These are phyloP conservation scores for Physcia stellaris DNA, from an alignment of 495 filamentous ascomycete genomes.

Conservation along the genomic window DNA sequence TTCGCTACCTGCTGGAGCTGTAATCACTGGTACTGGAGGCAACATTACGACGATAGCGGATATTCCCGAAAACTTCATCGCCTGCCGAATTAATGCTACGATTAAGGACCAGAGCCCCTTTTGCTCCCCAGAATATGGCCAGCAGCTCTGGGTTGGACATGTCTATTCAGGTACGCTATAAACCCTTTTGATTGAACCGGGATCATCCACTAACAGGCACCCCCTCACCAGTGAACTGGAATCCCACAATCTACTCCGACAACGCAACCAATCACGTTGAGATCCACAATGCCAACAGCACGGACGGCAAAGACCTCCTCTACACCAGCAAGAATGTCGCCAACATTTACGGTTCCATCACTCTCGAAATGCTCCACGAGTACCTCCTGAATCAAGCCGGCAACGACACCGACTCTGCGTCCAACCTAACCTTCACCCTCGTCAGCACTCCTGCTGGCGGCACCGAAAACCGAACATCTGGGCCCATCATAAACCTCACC, in stretches of 20 bases:
- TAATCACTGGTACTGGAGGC: no score
- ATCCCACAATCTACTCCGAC: slow-evolving; percentile 6
- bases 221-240: slow-evolving; percentile 11
- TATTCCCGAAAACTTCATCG: no score
- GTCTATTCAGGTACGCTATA: slow-evolving; percentile 9
- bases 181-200: background rate
- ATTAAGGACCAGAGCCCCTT: no score
- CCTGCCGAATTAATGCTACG: no score
- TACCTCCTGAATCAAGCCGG: slow-evolving; percentile 8
- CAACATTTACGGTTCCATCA: slow-evolving; percentile 9
- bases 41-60: no score
- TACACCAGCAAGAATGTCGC: no score
- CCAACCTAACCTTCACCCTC: slow-evolving; percentile 10
- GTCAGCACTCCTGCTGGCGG: slow-evolving; percentile 3
- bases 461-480: slow-evolving; percentile 1
- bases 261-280: slow-evolving; percentile 6
- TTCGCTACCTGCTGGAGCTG: no score
- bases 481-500: slow-evolving; percentile 10
- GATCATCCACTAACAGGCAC: background rate
- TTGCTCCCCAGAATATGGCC: no score
- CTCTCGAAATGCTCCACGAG: slow-evolving; percentile 9
- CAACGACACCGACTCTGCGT: slow-evolving; percentile 8
- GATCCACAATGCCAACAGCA: slow-evolving; percentile 3
- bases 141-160: slow-evolving; percentile 10
- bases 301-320: slow-evolving; percentile 8